Evolutionary conservation across 2,329 filamentous ascomycete genomes (phyloP).

Genomic region (Penicillium nordicum): DNA sequence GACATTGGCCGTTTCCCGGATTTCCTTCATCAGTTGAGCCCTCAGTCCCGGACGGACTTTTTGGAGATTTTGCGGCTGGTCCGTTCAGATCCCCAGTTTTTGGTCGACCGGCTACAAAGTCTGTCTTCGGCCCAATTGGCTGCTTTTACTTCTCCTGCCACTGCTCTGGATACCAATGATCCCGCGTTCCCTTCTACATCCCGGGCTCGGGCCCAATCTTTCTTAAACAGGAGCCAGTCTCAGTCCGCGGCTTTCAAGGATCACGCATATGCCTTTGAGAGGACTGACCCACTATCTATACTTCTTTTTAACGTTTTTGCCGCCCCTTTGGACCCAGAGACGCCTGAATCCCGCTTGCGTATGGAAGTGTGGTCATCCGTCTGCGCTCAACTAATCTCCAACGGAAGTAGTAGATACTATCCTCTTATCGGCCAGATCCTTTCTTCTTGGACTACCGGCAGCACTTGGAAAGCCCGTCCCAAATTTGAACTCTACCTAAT

Average conservation of each 20-base stretch:
- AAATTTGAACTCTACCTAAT: conserved; percentile 94
- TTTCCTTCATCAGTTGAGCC: conserved; percentile 64
- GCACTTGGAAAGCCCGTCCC: conserved; percentile 83
- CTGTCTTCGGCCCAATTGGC: conserved; percentile 74
- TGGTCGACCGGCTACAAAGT: conserved; percentile 75
- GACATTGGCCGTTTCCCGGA: conserved; percentile 32
- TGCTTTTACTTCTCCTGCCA: conserved; percentile 72
- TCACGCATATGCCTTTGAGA: conserved; percentile 80
- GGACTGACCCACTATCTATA: conserved; percentile 79
- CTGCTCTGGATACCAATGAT: conserved; percentile 75
- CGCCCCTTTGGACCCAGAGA: conserved; percentile 76
- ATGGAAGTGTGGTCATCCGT: conserved; percentile 85
- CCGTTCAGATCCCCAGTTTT: conserved; percentile 80
- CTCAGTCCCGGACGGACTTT: conserved; percentile 69
- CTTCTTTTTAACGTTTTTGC: conserved; percentile 87
- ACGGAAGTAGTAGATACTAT: conserved; percentile 72
- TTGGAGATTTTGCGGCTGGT: conserved; percentile 77
- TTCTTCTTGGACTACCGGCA: conserved; percentile 80
- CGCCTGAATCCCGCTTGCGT: conserved; percentile 72
- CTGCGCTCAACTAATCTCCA: conserved; percentile 76
- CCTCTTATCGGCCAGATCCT: conserved; percentile 79
- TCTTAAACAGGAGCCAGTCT: conserved; percentile 35
- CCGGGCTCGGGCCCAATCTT: conserved; percentile 41
- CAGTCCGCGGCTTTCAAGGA: conserved; percentile 64
- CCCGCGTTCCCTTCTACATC: conserved; percentile 72